Percentiles rank a stretch among this genome's conserved stretches.
Conservation (phyloP, 805 yeast species). For the Wickerhamiella hasegawae region DNA sequence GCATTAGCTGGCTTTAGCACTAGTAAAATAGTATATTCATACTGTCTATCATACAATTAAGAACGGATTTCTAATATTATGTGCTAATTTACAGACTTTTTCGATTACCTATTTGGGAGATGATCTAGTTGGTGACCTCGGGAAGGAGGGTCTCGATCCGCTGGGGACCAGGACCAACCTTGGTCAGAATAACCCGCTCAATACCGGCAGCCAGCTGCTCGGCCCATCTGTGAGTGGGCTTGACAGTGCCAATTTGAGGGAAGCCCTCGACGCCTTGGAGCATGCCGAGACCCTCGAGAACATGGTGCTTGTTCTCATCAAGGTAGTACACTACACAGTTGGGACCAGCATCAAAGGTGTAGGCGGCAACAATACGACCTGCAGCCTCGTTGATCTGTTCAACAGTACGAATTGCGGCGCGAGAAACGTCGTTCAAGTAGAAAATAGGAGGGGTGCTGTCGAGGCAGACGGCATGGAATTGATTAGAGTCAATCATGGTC, state of each 20-base stretch:
- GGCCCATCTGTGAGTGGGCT: constrained; percentile 24
- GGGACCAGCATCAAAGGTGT: constrained; percentile 98
- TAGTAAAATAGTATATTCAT: too few relatives aligned
- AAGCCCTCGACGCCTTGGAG: constrained; percentile 54
- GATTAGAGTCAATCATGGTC: constrained; percentile 93
- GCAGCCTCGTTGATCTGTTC: constrained; percentile 58
- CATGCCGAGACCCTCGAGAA: constrained; percentile 48
- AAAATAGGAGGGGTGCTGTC: constrained; percentile 94
- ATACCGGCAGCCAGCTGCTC: constrained; percentile 51
- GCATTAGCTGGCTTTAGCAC: too few relatives aligned
- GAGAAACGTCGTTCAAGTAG: constrained; percentile 82
- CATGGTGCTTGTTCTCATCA: constrained; percentile 51
- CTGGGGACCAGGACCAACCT: constrained; percentile 80
- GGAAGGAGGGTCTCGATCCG: constrained; percentile 24
- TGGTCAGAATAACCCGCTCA: constrained; percentile 66
- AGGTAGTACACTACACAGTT: constrained; percentile 91
- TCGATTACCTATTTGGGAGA: background rate
- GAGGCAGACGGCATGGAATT: constrained; percentile 95
- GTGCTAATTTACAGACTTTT: too few relatives aligned
- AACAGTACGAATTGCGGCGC: constrained; percentile 59
- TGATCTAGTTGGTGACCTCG: background rate
- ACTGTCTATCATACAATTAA: too few relatives aligned
- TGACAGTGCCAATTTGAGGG: constrained; percentile 15
- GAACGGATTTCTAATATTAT: too few relatives aligned
- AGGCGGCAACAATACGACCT: constrained; percentile 66